Conservation (phyloP, 768 basidiomycete genomes). For the Russula brevipes region DNA sequence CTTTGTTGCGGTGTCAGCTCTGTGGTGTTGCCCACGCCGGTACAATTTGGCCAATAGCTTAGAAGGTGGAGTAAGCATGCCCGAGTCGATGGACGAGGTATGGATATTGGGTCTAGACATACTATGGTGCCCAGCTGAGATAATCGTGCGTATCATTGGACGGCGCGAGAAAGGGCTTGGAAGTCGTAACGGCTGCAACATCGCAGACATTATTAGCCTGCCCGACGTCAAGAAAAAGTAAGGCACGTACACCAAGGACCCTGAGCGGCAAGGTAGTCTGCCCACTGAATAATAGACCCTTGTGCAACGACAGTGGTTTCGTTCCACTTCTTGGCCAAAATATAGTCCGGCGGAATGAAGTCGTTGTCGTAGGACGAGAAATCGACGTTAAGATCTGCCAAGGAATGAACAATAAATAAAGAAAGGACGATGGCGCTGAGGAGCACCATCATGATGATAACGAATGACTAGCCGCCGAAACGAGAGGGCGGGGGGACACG, state of each 20-base stretch:
- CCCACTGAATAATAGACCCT: constrained; percentile 23
- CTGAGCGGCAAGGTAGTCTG: constrained; percentile 20
- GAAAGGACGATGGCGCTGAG: constrained; percentile 6
- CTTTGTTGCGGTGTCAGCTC: constrained; percentile 30
- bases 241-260: constrained; percentile 24
- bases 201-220: neutral
- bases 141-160: constrained; percentile 22
- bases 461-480: too few species aligned
- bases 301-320: constrained; percentile 16
- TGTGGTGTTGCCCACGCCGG: constrained; percentile 31
- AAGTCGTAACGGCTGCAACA: constrained; percentile 27
- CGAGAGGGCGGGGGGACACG: too few species aligned
- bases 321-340: constrained; percentile 17
- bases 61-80: neutral
- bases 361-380: constrained; percentile 19
- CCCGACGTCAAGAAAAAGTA: too few species aligned
- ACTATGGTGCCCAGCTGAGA: constrained; percentile 24
- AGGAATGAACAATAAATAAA: constrained; percentile 15
- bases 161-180: constrained; percentile 12
- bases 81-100: neutral
- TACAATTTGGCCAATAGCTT: constrained; percentile 32
- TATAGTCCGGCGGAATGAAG: constrained; percentile 21
- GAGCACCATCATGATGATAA: neutral
- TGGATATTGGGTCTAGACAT: neutral
- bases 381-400: constrained; percentile 1